A percentile compares a stretch with the other conserved stretches of the same genome.
phyloP scores from a whole-genome alignment of 257 asterid genomes.

The Nemophila menziesii region DNA sequence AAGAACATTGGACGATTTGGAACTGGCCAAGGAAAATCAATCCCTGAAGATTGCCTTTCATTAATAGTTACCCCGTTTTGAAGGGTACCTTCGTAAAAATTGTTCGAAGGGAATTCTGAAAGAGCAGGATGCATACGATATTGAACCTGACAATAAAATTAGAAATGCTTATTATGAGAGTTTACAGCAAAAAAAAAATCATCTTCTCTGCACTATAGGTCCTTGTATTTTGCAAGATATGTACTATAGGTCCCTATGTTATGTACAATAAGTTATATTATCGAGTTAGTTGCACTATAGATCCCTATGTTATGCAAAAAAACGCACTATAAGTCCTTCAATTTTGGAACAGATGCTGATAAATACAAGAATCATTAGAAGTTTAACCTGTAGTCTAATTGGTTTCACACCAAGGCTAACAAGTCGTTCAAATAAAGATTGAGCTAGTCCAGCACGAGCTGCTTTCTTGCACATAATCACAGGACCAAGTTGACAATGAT shows the following conservation, averaged over 20 bases:
- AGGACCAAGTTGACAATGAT: slow-evolving; percentile 99
- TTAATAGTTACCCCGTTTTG: slow-evolving; percentile 94
- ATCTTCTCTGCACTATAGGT: too few species aligned
- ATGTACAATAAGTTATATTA: too few species aligned
- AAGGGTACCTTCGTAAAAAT: slow-evolving; percentile 96
- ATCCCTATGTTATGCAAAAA: too few species aligned
- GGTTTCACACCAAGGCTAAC: slow-evolving; percentile 96
- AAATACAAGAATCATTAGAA: neutral
- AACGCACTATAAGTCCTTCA: too few species aligned
- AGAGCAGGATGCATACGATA: slow-evolving; percentile 99
- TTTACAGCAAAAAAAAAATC: slow-evolving; percentile 1
- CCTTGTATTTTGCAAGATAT: too few species aligned
- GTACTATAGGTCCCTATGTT: too few species aligned
- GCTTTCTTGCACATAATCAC: slow-evolving; percentile 99
- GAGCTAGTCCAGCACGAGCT: slow-evolving; percentile 97
- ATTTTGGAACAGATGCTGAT: too few species aligned
- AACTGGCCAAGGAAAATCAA: slow-evolving; percentile 99
- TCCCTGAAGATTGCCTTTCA: slow-evolving; percentile 92
- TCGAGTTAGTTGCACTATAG: too few species aligned
- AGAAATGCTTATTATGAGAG: slow-evolving; percentile 4
- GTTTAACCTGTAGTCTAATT: slow-evolving; percentile 83
- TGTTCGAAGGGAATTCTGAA: slow-evolving; percentile 93
- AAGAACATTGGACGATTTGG: slow-evolving; percentile 98
- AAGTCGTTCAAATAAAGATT: slow-evolving; percentile 92
- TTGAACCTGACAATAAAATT: slow-evolving; percentile 55